Conservation (phyloP, 2,329 filamentous ascomycete species). For the Fusarium dlaminii region DNA sequence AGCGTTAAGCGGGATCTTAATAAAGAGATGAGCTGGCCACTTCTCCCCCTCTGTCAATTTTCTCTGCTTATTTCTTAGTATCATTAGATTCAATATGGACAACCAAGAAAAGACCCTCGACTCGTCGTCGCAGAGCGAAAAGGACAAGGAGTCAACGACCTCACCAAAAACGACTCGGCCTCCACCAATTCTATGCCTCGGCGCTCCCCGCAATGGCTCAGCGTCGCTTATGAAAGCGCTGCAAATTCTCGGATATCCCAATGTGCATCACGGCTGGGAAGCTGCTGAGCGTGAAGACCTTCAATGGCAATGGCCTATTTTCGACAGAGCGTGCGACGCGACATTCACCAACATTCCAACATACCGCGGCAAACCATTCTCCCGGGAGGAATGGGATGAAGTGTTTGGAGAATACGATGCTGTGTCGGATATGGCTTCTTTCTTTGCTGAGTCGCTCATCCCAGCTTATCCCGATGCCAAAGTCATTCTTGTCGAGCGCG, state of each 20-base stretch:
- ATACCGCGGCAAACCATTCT: constrained; percentile 32
- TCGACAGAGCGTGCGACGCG: constrained; percentile 19
- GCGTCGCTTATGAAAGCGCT: constrained; percentile 30
- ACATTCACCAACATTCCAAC: constrained; percentile 23
- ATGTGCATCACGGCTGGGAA: constrained; percentile 32
- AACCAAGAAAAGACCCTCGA: not conserved
- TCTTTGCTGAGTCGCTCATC: constrained; percentile 40
- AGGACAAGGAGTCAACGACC: not conserved
- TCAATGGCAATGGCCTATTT: constrained; percentile 25
- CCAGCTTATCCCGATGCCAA: constrained; percentile 44
- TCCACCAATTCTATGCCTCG: constrained; percentile 14
- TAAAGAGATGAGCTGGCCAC: not conserved
- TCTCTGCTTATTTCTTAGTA: not conserved
- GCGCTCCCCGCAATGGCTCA: constrained; percentile 24
- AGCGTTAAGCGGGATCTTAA: not conserved
- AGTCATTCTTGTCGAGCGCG: constrained; percentile 42
- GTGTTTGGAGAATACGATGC: constrained; percentile 41
- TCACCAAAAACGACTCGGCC: not conserved
- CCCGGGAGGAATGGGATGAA: constrained; percentile 36
- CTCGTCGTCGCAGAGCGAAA: not conserved
- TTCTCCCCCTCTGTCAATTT: not conserved
- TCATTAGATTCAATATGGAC: not conserved
- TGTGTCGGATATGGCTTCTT: constrained; percentile 39
- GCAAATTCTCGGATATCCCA: constrained; percentile 15
- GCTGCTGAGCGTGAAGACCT: not conserved